Evolutionary conservation across 495 filamentous ascomycete genomes (phyloP).

Genomic region (Penicillium cataractarum): DNA sequence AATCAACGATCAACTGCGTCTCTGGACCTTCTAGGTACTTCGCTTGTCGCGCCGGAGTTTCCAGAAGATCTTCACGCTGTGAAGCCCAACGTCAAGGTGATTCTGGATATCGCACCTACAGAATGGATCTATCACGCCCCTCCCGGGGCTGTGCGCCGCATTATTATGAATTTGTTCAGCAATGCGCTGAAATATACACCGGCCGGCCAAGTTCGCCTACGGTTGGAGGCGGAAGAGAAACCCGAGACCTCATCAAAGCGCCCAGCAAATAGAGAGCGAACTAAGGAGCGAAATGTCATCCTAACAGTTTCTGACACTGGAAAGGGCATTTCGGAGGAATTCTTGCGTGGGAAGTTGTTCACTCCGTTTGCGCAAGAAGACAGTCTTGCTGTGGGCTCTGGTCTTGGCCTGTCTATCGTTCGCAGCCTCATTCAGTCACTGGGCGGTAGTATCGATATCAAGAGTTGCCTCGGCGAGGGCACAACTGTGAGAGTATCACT

Average conservation of each 20-base stretch:
- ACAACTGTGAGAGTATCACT: conserved; percentile 53
- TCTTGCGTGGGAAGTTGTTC: conserved; percentile 44
- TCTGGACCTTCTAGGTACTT: conserved; percentile 18
- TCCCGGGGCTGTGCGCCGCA: conserved; percentile 69
- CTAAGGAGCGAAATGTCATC: conserved; percentile 32
- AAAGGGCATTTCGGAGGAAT: conserved; percentile 39
- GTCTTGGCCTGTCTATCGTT: conserved; percentile 49
- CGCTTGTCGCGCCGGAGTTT: not conserved
- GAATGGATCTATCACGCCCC: conserved; percentile 65
- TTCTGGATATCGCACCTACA: conserved; percentile 63
- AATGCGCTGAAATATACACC: conserved; percentile 80
- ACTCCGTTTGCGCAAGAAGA: conserved; percentile 55
- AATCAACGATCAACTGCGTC: conserved; percentile 30
- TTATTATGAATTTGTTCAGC: conserved; percentile 79
- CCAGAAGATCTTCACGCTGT: not conserved
- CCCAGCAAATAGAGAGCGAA: conserved; percentile 24
- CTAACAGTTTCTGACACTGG: conserved; percentile 42
- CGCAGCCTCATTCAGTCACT: conserved; percentile 44
- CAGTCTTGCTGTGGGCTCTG: conserved; percentile 46
- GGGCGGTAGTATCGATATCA: conserved; percentile 45
- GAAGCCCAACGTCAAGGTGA: conserved; percentile 51
- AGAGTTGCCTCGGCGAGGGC: conserved; percentile 44
- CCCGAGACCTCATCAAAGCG: conserved; percentile 22
- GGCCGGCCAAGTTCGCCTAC: conserved; percentile 64
- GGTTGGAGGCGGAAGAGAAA: conserved; percentile 46